Conservation (phyloP, 257 asterid genomes). For the Solanum habrochaites region DNA sequence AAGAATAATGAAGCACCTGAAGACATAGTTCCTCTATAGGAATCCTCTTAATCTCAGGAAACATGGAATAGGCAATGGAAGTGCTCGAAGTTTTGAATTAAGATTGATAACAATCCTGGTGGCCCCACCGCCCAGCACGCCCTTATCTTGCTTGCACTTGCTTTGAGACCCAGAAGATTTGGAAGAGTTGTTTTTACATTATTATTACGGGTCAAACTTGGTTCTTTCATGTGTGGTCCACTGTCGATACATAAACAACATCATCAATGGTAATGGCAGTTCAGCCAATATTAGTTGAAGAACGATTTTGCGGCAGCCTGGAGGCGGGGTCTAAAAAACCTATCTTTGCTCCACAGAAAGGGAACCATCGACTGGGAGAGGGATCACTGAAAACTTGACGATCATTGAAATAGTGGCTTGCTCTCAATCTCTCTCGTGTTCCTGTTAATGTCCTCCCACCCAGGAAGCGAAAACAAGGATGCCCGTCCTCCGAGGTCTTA, state of each 20-base stretch:
- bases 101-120: slow-evolving; percentile 93
- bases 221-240: slow-evolving; percentile 90
- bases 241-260: slow-evolving; percentile 91
- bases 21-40: slow-evolving; percentile 88
- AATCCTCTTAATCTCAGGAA: slow-evolving; percentile 95
- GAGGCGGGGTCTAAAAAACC: slow-evolving; percentile 56
- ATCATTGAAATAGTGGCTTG: slow-evolving; percentile 58
- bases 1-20: slow-evolving; percentile 40
- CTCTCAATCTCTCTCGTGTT: slow-evolving; percentile 44
- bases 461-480: slow-evolving; percentile 86
- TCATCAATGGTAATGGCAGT: slow-evolving; percentile 88
- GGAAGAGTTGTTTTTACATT: slow-evolving; percentile 89
- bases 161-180: slow-evolving; percentile 95
- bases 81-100: slow-evolving; percentile 60
- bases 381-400: slow-evolving; percentile 44
- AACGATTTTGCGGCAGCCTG: slow-evolving; percentile 76
- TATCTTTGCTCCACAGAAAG: slow-evolving; percentile 64
- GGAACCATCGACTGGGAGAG: slow-evolving; percentile 94
- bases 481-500: slow-evolving; percentile 48
- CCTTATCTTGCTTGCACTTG: slow-evolving; percentile 95
- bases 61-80: slow-evolving; percentile 70
- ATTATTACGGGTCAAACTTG: slow-evolving; percentile 71
- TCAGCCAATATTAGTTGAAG: slow-evolving; percentile 97
- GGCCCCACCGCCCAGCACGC: slow-evolving; percentile 98
- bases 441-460: slow-evolving; percentile 89